Evolutionary conservation across 345 rosid species (phyloP), one percentile per base, ranked within the genome.

Genomic region (Mercurialis annua): DNA sequence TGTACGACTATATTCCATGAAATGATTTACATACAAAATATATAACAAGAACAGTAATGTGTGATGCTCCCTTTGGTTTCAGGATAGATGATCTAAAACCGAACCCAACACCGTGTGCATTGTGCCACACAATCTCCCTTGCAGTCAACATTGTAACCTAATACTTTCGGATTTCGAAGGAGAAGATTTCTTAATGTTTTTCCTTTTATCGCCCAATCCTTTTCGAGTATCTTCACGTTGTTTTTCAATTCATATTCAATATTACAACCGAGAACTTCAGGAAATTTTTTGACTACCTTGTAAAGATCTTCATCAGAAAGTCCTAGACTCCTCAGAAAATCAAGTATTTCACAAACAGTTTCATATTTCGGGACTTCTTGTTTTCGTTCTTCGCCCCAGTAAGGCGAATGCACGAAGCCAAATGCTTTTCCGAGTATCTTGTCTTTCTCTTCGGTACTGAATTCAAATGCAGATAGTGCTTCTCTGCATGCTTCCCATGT

Each of bases 51-150:
- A 65, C 15, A 36, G 10, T 7, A 23, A 6, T 29, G 5, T 10
- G 27, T 38, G 50, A 20, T 30, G 64, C 56, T 53, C 70, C 42
- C n/a, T 64, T 63, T 61, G 58, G 48, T 44, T 64, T 64, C 33
- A 3, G 44, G 34, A 38, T 44, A 17, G 56, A 60, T 40, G 17
- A 53, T 49, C 76, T 86, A 90, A 76, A 90, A 87, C 66, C 97
- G 86, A 65, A 90, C 97, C 98, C 96, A 93, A 72, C 97, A 93
- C 44, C 97, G 78, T 10, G 98, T 90, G 67, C 98, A 90, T 65
- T 86, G 76, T 10, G 98, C 97, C 67, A 85, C 69, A 65, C 98
- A 93, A 74, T 93, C 97, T 68, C 98, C 98, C 77, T 86, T 93
- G 58, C 97, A 93, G 66, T 93, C 98, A 27, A 93, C 84, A 73